These are phyloP conservation scores for Sugiyamaella americana DNA, from an alignment of 805 yeast genomes.

Conservation along the genomic window DNA sequence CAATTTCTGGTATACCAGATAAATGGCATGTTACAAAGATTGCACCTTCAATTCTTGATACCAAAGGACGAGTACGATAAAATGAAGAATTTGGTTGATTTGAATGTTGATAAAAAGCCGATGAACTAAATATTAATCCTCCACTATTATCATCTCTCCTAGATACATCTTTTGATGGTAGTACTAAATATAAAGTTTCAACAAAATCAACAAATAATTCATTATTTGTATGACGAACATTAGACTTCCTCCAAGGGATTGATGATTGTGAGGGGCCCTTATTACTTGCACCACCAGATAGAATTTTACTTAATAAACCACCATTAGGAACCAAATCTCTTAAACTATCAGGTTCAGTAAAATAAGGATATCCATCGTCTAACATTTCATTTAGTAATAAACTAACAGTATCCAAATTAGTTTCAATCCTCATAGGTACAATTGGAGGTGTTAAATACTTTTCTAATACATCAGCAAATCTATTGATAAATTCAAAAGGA, in stretches of 20 bases:
- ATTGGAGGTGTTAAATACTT: constrained; percentile 57
- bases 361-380: constrained; percentile 68
- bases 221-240: constrained; percentile 68
- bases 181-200: constrained; percentile 56
- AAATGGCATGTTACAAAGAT: constrained; percentile 59
- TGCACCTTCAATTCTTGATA: constrained; percentile 48
- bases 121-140: constrained; percentile 5
- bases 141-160: background rate
- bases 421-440: constrained; percentile 51
- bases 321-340: constrained; percentile 64
- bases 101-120: constrained; percentile 9
- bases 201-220: constrained; percentile 80
- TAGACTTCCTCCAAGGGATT: constrained; percentile 74
- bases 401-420: constrained; percentile 65
- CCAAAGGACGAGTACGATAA: constrained; percentile 26
- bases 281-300: constrained; percentile 35
- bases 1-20: constrained; percentile 72
- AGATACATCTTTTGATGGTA: constrained; percentile 31
- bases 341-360: constrained; percentile 64
- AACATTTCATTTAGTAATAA: constrained; percentile 70
- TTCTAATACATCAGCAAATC: constrained; percentile 45
- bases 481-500: constrained; percentile 48
- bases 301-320: constrained; percentile 47
- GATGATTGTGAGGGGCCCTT: constrained; percentile 22
- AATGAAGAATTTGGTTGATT: constrained; percentile 24